A percentile compares a stretch with the other conserved stretches of the same genome.
Conservation (phyloP, 805 yeast species). For the Yarrowia deformans region DNA sequence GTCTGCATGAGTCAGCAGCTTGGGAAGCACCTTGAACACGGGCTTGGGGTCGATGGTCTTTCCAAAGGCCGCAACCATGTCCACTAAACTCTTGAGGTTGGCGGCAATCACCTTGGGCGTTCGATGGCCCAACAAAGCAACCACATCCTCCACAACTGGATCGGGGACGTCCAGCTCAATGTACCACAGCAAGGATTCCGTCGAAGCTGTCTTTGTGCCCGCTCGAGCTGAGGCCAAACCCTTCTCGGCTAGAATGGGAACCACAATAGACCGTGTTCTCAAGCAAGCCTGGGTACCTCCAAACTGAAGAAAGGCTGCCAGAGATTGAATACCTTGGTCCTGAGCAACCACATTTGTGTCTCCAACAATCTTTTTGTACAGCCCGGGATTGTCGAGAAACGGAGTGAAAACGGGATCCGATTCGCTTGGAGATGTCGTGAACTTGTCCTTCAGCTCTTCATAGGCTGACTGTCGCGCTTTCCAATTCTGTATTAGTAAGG, state of each 20-base stretch:
- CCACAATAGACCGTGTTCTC: slow-evolving; percentile 46
- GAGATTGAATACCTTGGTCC: slow-evolving; percentile 73
- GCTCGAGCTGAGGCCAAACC: slow-evolving; percentile 78
- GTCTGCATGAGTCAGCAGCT: slow-evolving; percentile 84
- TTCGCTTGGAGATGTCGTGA: slow-evolving; percentile 62
- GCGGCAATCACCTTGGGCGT: slow-evolving; percentile 83
- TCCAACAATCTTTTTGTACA: slow-evolving; percentile 64
- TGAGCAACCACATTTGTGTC: slow-evolving; percentile 93
- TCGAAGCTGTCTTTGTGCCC: slow-evolving; percentile 71
- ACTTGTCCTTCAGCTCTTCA: slow-evolving; percentile 63
- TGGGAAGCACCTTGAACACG: slow-evolving; percentile 64
- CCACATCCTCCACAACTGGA: slow-evolving; percentile 68
- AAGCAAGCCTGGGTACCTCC: slow-evolving; percentile 59
- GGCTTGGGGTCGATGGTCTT: slow-evolving; percentile 65
- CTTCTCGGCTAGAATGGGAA: slow-evolving; percentile 70
- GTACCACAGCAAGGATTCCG: slow-evolving; percentile 66
- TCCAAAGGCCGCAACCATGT: slow-evolving; percentile 68
- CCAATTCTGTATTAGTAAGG: slow-evolving; percentile 59
- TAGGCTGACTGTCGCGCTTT: slow-evolving; percentile 85
- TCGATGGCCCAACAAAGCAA: slow-evolving; percentile 67
- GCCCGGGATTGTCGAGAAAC: slow-evolving; percentile 61
- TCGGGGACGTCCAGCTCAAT: slow-evolving; percentile 73
- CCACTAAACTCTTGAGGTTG: slow-evolving; percentile 61
- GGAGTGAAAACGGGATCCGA: slow-evolving; percentile 62
- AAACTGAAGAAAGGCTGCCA: slow-evolving; percentile 61